Conservation (phyloP, 2,329 filamentous ascomycete genomes). For the Pseudophaeomoniella oleicola region DNA sequence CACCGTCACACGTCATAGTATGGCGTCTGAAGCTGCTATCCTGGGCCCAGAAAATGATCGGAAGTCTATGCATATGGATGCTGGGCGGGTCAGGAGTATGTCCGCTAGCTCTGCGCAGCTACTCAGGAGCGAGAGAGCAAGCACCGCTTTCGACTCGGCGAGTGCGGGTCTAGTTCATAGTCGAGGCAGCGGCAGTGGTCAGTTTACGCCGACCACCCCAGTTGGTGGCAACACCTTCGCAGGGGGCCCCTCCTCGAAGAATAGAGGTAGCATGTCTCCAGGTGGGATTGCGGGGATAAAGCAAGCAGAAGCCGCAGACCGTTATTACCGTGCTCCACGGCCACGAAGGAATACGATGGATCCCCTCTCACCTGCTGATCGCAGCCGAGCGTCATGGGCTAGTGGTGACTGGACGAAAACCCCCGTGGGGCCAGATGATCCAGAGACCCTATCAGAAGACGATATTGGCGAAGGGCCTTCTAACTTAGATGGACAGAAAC, state of each 20-base stretch:
- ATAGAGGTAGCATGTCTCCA: conserved; percentile 27
- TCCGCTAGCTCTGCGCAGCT: conserved; percentile 50
- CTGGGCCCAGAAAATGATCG: conserved; percentile 50
- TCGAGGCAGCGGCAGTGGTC: conserved; percentile 45
- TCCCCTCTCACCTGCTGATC: conserved; percentile 23
- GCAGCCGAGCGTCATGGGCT: conserved; percentile 28
- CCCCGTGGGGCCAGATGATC: conserved; percentile 3
- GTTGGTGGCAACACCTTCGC: conserved; percentile 58
- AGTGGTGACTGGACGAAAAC: conserved; percentile 19
- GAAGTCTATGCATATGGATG: conserved; percentile 41
- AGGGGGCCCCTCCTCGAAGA: conserved; percentile 47
- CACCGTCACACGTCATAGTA: conserved; percentile 47
- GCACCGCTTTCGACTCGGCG: conserved; percentile 39
- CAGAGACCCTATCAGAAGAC: conserved; percentile 19
- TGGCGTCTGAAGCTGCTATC: conserved; percentile 72
- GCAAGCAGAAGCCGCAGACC: conserved; percentile 47
- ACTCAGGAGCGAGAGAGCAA: conserved; percentile 32
- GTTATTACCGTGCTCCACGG: conserved; percentile 79
- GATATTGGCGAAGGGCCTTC: conserved; percentile 15
- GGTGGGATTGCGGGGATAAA: conserved; percentile 28
- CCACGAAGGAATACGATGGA: conserved; percentile 52
- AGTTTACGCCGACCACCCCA: conserved; percentile 57
- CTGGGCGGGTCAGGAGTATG: conserved; percentile 40
- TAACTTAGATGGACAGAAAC: conserved; percentile 20
- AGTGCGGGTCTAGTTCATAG: conserved; percentile 32